Percentiles rank a stretch among this genome's conserved stretches.
phyloP scores from a whole-genome alignment of 805 yeast genomes.

The Metschnikowia kofuensis region DNA sequence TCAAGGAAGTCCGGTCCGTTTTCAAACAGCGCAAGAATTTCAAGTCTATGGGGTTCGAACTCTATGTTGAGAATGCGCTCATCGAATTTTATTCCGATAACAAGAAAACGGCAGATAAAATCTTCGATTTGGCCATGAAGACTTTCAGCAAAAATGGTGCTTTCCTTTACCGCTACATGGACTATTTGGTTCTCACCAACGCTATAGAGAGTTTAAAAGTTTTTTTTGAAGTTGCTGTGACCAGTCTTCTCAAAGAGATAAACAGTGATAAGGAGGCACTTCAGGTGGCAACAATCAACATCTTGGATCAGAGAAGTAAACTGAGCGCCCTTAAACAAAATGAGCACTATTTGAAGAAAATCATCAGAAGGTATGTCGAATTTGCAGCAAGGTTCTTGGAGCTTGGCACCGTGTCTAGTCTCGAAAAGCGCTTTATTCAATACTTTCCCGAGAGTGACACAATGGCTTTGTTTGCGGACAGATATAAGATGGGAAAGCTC shows the following conservation, averaged over 20 bases:
- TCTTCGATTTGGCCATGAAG: constrained; percentile 78
- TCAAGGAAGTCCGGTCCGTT: constrained; percentile 67
- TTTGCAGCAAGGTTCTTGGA: constrained; percentile 74
- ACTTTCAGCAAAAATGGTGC: constrained; percentile 50
- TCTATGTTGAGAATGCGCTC: constrained; percentile 78
- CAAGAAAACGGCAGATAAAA: constrained; percentile 64
- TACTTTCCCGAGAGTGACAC: constrained; percentile 61
- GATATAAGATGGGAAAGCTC: constrained; percentile 35
- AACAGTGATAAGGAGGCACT: constrained; percentile 19
- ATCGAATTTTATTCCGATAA: constrained; percentile 73
- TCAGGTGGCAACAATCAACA: constrained; percentile 14
- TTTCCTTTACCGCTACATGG: constrained; percentile 66
- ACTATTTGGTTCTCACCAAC: constrained; percentile 64
- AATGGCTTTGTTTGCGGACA: constrained; percentile 33
- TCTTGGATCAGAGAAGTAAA: constrained; percentile 14
- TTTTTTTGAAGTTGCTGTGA: constrained; percentile 73
- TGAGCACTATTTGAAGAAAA: constrained; percentile 26
- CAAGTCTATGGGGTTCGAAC: constrained; percentile 62
- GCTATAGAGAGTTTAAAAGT: constrained; percentile 77
- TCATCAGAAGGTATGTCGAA: constrained; percentile 49
- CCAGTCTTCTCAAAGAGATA: constrained; percentile 44
- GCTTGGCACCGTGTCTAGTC: constrained; percentile 57
- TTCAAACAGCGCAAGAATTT: constrained; percentile 64
- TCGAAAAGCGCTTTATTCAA: constrained; percentile 65
- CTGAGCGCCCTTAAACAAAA: constrained; percentile 20